Percentiles rank a stretch among this genome's conserved stretches.
These are phyloP conservation scores for Capsicum chinense DNA, from an alignment of 257 asterid genomes.

Conservation along the genomic window DNA sequence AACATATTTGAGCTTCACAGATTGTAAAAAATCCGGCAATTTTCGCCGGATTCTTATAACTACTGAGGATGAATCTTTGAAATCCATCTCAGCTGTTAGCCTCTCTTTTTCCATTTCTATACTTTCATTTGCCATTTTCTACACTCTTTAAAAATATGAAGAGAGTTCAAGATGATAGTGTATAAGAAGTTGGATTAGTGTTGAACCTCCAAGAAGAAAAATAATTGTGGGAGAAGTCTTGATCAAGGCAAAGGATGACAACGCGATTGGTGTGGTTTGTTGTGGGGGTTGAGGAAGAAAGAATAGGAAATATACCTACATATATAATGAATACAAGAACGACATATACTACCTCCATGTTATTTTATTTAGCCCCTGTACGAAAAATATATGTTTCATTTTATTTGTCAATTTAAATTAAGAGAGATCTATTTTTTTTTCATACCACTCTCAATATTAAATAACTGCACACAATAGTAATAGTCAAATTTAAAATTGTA, in stretches of 20 bases:
- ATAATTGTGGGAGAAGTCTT: not conserved
- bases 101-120: slow-evolving; percentile 57
- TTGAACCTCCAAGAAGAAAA: slow-evolving; percentile 25
- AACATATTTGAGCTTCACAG: slow-evolving; percentile 62
- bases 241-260: not conserved
- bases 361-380: too few species aligned
- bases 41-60: slow-evolving; percentile 49
- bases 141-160: not conserved
- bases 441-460: too few species aligned
- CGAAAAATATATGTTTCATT: too few species aligned
- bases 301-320: not conserved
- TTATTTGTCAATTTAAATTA: too few species aligned
- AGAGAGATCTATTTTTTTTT: too few species aligned
- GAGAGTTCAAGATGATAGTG: not conserved
- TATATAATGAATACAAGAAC: slow-evolving; percentile 31
- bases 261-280: slow-evolving; percentile 13
- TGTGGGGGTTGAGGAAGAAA: slow-evolving; percentile 1
- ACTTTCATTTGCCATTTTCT: slow-evolving; percentile 30
- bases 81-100: slow-evolving; percentile 55
- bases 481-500: too few species aligned
- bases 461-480: too few species aligned
- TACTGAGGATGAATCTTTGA: slow-evolving; percentile 51
- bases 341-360: not conserved
- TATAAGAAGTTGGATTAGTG: slow-evolving; percentile 16
- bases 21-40: slow-evolving; percentile 51